Conservation (phyloP, 148 eudicot species). For the Silene conica region DNA sequence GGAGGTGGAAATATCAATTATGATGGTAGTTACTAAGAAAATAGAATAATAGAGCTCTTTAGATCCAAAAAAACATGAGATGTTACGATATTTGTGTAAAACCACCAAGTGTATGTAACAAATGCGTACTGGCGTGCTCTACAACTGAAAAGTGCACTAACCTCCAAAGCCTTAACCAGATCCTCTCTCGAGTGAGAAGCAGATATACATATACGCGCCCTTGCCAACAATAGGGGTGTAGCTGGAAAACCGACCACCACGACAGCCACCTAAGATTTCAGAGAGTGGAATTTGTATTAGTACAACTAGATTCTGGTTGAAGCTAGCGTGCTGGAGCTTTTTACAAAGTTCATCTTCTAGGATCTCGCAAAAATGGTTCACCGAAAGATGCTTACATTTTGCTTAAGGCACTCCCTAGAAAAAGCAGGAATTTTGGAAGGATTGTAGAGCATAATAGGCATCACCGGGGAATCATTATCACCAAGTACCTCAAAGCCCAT, state of each 20-base stretch:
- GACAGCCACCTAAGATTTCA: conserved; percentile 57
- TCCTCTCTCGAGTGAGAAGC: conserved; percentile 88
- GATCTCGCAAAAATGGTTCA: not conserved
- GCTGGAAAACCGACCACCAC: conserved; percentile 95
- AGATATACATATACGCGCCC: conserved; percentile 92
- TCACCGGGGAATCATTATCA: conserved; percentile 82
- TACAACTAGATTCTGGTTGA: not conserved
- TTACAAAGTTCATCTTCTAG: not conserved
- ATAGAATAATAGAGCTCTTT: too few species aligned
- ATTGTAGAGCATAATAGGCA: conserved; percentile 87
- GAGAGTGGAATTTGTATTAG: not conserved
- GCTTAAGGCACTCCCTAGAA: conserved; percentile 85
- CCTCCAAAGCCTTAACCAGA: conserved; percentile 72
- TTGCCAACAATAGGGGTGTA: conserved; percentile 75
- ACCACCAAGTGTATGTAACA: too few species aligned
- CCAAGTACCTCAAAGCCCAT: conserved; percentile 89
- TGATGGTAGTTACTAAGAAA: too few species aligned
- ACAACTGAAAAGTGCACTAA: conserved; percentile 16
- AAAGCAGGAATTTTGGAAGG: conserved; percentile 91
- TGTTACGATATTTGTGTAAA: too few species aligned
- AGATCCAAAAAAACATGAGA: too few species aligned
- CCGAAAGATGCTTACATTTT: conserved; percentile 48
- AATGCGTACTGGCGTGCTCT: not conserved
- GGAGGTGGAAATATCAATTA: too few species aligned
- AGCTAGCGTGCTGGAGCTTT: not conserved